These are phyloP conservation scores for Serendipita sp. DNA, from an alignment of 768 basidiomycete species.

Conservation along the genomic window DNA sequence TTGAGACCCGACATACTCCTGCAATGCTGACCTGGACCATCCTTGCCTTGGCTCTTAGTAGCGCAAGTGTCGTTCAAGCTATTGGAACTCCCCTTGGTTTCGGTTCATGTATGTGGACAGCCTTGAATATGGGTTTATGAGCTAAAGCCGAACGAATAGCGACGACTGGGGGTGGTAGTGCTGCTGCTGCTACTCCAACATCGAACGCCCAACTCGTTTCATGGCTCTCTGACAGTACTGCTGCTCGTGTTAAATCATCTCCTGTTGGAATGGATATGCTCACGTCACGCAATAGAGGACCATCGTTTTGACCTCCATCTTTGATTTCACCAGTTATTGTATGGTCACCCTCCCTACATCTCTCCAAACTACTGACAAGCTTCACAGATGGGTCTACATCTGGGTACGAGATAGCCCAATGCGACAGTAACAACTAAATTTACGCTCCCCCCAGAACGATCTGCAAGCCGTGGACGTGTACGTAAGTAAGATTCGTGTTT, in stretches of 20 bases:
- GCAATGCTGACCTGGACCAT: too few relatives aligned
- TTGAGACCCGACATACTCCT: too few relatives aligned
- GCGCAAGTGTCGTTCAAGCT: not conserved
- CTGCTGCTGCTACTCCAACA: constrained; percentile 7
- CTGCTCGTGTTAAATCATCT: not conserved
- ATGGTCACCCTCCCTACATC: not conserved
- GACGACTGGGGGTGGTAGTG: constrained; percentile 6
- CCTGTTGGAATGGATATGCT: not conserved
- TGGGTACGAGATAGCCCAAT: not conserved
- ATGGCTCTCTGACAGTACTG: constrained; percentile 7
- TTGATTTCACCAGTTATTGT: constrained; percentile 6
- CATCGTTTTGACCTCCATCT: constrained; percentile 4
- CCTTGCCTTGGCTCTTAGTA: too few relatives aligned
- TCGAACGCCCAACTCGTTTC: constrained; percentile 5
- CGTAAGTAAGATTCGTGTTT: not conserved
- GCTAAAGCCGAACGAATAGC: not conserved
- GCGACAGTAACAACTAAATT: not conserved
- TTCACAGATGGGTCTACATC: not conserved
- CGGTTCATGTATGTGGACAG: not conserved
- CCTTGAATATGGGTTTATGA: not conserved
- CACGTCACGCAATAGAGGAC: not conserved
- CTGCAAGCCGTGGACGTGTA: constrained; percentile 9
- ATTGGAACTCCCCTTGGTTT: constrained; percentile 7
- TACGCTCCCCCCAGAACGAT: not conserved
- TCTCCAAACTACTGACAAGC: too few relatives aligned